Percentiles rank a stretch among this genome's conserved stretches.
These are phyloP conservation scores for Phaeotremella fagi DNA, from an alignment of 768 basidiomycete species.

Conservation along the genomic window DNA sequence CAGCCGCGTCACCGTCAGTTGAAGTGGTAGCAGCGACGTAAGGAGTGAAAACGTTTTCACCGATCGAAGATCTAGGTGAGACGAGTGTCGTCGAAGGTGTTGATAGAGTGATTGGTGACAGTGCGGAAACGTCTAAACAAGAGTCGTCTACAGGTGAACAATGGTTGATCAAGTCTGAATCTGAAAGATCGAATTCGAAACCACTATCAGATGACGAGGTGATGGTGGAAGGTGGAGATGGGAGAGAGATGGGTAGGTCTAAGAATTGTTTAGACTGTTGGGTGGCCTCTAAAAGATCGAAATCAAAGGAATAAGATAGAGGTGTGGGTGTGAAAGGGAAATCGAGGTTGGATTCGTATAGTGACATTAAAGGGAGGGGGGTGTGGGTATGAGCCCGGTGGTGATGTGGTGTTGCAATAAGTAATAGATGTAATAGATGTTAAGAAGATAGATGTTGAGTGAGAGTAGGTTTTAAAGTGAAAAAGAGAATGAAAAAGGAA, in stretches of 20 bases:
- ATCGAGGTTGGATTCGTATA: neutral
- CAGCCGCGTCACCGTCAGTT: slow-evolving; percentile 17
- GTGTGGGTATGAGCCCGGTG: neutral
- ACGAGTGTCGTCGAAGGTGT: slow-evolving; percentile 6
- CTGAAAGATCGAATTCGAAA: slow-evolving; percentile 18
- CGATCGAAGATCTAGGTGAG: neutral
- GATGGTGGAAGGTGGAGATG: neutral
- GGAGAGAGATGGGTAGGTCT: too few species aligned
- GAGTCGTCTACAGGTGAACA: slow-evolving; percentile 8
- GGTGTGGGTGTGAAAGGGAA: neutral
- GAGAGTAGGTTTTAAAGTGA: neutral
- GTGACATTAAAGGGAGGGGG: neutral
- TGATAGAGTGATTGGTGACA: slow-evolving; percentile 11
- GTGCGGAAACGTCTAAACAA: slow-evolving; percentile 1
- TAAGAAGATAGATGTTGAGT: neutral
- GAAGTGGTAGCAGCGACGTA: neutral
- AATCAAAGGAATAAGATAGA: too few species aligned
- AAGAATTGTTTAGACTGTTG: neutral
- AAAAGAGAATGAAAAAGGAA: too few species aligned
- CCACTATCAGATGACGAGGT: slow-evolving; percentile 5
- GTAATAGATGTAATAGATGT: neutral
- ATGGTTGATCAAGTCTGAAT: slow-evolving; percentile 17
- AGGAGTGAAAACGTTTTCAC: neutral
- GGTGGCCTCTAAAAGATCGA: too few species aligned
- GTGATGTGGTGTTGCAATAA: too few species aligned